phyloP scores from a whole-genome alignment of 1,284 basidiomycete genomes.

The Anthracocystis setariae region DNA sequence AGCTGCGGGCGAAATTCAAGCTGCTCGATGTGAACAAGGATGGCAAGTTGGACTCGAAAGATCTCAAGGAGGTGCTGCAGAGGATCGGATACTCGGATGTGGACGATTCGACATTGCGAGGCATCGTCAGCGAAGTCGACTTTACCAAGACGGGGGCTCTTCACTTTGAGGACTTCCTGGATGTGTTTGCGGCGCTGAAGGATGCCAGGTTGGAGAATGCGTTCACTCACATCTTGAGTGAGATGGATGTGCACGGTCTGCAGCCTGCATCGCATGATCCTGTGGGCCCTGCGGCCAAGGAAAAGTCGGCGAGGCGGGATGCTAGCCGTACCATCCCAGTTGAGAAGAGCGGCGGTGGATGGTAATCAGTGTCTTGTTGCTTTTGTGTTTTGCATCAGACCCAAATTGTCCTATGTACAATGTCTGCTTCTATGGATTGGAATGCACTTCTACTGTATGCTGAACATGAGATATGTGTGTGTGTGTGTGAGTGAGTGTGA shows the following conservation, averaged over 20 bases:
- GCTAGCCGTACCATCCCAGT: constrained; percentile 59
- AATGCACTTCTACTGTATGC: neutral
- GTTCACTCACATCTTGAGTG: constrained; percentile 59
- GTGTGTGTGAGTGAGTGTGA: too few species aligned
- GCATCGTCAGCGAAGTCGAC: constrained; percentile 61
- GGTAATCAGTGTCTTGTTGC: constrained; percentile 23
- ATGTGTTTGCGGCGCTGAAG: constrained; percentile 61
- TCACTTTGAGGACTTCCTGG: constrained; percentile 63
- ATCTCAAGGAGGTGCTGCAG: constrained; percentile 58
- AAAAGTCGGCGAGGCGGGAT: constrained; percentile 51
- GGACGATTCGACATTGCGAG: constrained; percentile 52
- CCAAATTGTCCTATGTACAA: too few species aligned
- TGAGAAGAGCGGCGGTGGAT: constrained; percentile 62
- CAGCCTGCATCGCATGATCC: constrained; percentile 45
- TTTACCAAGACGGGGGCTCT: constrained; percentile 55
- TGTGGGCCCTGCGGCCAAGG: constrained; percentile 54
- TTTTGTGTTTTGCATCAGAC: too few species aligned
- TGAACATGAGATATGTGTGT: too few species aligned
- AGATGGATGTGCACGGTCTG: constrained; percentile 51
- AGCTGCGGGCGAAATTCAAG: constrained; percentile 55
- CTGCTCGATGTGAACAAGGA: constrained; percentile 59
- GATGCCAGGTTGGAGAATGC: constrained; percentile 58
- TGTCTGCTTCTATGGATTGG: neutral
- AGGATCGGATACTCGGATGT: constrained; percentile 58
- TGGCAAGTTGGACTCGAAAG: constrained; percentile 58